Evolutionary conservation across 331 rosid genomes (phyloP).

Genomic region (Telfairia occidentalis): DNA sequence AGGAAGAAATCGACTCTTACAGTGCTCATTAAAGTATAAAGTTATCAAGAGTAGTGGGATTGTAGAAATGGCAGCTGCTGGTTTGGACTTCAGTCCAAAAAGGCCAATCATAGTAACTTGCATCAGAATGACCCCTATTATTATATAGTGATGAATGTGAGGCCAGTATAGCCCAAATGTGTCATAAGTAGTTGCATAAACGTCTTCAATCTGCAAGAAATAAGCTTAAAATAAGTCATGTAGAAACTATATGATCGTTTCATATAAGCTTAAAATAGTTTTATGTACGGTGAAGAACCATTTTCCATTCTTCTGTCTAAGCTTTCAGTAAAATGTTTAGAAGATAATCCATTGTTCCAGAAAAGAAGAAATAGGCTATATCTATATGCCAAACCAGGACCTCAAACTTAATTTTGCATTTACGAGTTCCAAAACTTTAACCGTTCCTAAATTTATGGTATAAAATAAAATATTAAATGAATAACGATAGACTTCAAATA

Average conservation of each 20-base stretch:
- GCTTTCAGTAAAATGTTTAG: neutral
- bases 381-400: neutral
- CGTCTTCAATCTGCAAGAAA: constrained; percentile 68
- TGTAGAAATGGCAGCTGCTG: constrained; percentile 74
- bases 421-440: neutral
- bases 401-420: neutral
- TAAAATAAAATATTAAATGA: no score
- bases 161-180: constrained; percentile 91
- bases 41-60: constrained; percentile 60
- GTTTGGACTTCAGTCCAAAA: constrained; percentile 69
- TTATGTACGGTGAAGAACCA: neutral
- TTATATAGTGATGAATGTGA: constrained; percentile 61
- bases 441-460: neutral
- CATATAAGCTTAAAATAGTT: neutral
- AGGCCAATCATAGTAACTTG: constrained; percentile 89
- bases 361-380: neutral
- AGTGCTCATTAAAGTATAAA: constrained; percentile 63
- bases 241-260: neutral
- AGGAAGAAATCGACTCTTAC: constrained; percentile 87
- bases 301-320: neutral
- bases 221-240: neutral
- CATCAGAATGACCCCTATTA: constrained; percentile 64
- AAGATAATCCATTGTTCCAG: neutral
- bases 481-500: neutral
- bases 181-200: constrained; percentile 62